A percentile compares a stretch with the other conserved stretches of the same genome.
Conservation (phyloP, 1,284 basidiomycete species). For the Ceratobasidium sp. region DNA sequence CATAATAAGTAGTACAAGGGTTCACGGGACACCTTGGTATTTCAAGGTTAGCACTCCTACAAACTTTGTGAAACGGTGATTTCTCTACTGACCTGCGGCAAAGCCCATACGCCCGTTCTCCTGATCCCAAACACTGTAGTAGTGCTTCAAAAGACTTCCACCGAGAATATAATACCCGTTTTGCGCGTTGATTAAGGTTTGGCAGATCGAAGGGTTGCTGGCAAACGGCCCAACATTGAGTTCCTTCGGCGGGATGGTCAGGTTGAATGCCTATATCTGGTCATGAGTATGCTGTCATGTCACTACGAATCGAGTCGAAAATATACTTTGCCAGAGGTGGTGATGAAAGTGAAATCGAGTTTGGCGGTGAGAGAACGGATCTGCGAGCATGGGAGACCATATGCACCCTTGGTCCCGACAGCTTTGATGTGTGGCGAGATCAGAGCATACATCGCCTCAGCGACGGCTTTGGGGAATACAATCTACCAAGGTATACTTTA, state of each 20-base stretch:
- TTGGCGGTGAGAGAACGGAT: slow-evolving; percentile 64
- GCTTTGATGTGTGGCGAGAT: slow-evolving; percentile 70
- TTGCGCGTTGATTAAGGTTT: slow-evolving; percentile 66
- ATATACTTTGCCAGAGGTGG: slow-evolving; percentile 57
- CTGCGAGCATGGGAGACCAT: slow-evolving; percentile 65
- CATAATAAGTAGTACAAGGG: no score
- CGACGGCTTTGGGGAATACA: slow-evolving; percentile 19
- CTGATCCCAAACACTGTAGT: slow-evolving; percentile 68
- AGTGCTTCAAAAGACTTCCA: slow-evolving; percentile 68
- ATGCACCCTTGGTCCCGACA: slow-evolving; percentile 65
- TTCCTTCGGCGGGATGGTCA: slow-evolving; percentile 68
- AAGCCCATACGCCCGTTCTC: slow-evolving; percentile 66
- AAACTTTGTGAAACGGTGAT: no score
- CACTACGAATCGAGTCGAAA: no score
- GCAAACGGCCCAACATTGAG: slow-evolving; percentile 69
- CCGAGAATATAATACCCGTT: slow-evolving; percentile 66
- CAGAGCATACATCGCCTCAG: slow-evolving; percentile 65
- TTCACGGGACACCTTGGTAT: no score
- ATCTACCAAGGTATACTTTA: no score
- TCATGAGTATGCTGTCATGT: not conserved
- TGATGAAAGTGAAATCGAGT: slow-evolving; percentile 68
- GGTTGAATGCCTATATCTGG: slow-evolving; percentile 60
- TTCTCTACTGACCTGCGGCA: slow-evolving; percentile 52
- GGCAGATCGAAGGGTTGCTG: slow-evolving; percentile 32
- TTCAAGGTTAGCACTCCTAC: no score